Evolutionary conservation across 768 basidiomycete species (phyloP).

Genomic region (Termitomyces eurrhizus): DNA sequence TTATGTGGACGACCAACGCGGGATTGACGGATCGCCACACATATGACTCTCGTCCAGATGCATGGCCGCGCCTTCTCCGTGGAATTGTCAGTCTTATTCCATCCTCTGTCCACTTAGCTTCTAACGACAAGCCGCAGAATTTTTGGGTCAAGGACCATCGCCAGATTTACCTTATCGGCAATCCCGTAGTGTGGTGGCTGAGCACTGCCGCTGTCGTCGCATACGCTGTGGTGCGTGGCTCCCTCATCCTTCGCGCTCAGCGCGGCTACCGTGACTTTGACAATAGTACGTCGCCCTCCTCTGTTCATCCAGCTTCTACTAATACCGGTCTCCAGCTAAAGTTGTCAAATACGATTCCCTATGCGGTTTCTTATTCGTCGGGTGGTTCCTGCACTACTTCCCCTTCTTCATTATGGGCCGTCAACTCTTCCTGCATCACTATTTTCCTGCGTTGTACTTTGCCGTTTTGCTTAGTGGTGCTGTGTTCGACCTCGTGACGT

Average conservation of each 20-base stretch:
- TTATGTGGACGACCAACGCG: constrained; percentile 97
- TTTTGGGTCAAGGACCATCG: constrained; percentile 98
- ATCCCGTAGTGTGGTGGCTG: constrained; percentile 91
- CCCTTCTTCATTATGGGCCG: constrained; percentile 98
- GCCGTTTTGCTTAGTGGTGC: constrained; percentile 74
- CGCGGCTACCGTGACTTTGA: constrained; percentile 91
- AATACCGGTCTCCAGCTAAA: constrained; percentile 48
- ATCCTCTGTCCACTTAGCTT: background rate
- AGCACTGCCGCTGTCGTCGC: constrained; percentile 66
- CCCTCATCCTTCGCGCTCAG: constrained; percentile 86
- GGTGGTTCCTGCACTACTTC: constrained; percentile 91
- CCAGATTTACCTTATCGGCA: constrained; percentile 95
- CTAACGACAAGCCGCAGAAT: constrained; percentile 48
- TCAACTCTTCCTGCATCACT: constrained; percentile 97
- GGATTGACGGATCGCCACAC: constrained; percentile 93
- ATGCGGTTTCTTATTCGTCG: constrained; percentile 88
- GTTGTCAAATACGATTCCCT: constrained; percentile 89
- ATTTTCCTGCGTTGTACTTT: constrained; percentile 95
- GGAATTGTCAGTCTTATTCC: constrained; percentile 73
- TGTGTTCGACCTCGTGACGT: constrained; percentile 84
- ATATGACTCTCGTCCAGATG: constrained; percentile 89
- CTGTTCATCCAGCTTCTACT: background rate
- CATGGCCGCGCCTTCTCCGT: constrained; percentile 88
- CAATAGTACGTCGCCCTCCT: constrained; percentile 57
- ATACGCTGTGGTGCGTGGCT: constrained; percentile 67